These are phyloP conservation scores for Neonectria faginata DNA, from an alignment of 2,329 filamentous ascomycete species.

Conservation along the genomic window DNA sequence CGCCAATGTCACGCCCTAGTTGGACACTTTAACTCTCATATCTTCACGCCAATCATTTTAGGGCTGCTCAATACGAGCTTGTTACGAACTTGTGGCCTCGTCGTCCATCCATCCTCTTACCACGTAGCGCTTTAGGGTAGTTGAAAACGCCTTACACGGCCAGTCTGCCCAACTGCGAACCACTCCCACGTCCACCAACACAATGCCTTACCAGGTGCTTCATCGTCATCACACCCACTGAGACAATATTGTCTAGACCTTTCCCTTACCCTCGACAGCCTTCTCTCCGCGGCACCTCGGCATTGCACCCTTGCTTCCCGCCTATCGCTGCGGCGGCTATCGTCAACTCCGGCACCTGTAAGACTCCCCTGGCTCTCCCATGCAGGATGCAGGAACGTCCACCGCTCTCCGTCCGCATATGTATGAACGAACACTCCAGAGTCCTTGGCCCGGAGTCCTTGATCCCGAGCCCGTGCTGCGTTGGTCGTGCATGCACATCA, in stretches of 20 bases:
- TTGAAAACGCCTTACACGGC: constrained; percentile 7
- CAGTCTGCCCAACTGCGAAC: constrained; percentile 7
- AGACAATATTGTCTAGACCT: background rate
- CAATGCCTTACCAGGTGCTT: constrained; percentile 20
- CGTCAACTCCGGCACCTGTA: background rate
- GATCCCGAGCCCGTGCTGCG: background rate
- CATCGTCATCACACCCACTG: constrained; percentile 2
- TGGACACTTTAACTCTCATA: constrained; percentile 11
- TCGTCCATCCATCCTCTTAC: background rate
- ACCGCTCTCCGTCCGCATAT: background rate
- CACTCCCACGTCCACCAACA: background rate
- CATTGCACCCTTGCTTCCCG: background rate
- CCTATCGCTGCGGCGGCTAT: background rate
- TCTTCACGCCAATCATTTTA: constrained; percentile 26
- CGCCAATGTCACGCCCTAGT: background rate
- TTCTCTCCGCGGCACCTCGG: background rate
- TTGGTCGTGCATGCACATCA: constrained; percentile 17
- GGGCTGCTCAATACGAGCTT: constrained; percentile 17
- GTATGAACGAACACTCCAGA: background rate
- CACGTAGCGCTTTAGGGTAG: constrained; percentile 13
- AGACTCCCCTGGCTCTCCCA: background rate
- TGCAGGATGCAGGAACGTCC: constrained; percentile 18
- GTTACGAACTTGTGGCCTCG: background rate
- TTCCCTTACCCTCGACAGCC: background rate
- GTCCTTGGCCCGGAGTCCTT: constrained; percentile 3